These are phyloP conservation scores for Colletotrichum eleusines DNA, from an alignment of 2,329 filamentous ascomycete species.

Conservation along the genomic window DNA sequence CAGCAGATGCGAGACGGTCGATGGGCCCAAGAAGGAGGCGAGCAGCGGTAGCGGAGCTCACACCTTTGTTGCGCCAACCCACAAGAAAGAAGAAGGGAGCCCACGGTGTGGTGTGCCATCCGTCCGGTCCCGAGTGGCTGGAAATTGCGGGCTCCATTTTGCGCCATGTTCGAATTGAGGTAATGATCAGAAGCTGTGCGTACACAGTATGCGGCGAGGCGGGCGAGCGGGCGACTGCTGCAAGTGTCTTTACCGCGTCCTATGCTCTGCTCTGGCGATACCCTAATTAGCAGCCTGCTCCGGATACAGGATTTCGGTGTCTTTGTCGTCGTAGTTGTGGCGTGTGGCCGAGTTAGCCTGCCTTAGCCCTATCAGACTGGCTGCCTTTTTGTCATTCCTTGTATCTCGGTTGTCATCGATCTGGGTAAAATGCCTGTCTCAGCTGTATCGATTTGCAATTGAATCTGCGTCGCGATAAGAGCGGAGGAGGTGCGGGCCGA, in stretches of 20 bases:
- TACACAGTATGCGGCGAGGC: constrained; percentile 18
- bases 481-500: neutral
- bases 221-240: constrained; percentile 30
- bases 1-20: constrained; percentile 13
- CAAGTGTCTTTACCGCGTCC: constrained; percentile 2
- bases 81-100: constrained; percentile 1
- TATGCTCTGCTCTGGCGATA: neutral
- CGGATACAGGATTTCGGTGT: constrained; percentile 1
- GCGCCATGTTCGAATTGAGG: constrained; percentile 17
- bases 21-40: constrained; percentile 23
- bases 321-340: constrained; percentile 5
- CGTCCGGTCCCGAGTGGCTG: constrained; percentile 37
- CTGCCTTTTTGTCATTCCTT: constrained; percentile 20
- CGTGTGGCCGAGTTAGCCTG: constrained; percentile 6
- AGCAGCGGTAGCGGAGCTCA: constrained; percentile 28
- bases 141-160: constrained; percentile 35
- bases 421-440: constrained; percentile 36
- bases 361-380: constrained; percentile 30
- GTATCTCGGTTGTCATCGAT: constrained; percentile 33
- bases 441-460: constrained; percentile 35
- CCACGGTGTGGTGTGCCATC: constrained; percentile 30
- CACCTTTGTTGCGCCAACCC: constrained; percentile 14
- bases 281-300: constrained; percentile 4
- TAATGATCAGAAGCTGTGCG: neutral
- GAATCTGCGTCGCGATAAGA: constrained; percentile 10